Conservation (phyloP, 345 rosid species). For the Aethionema arabicum region DNA sequence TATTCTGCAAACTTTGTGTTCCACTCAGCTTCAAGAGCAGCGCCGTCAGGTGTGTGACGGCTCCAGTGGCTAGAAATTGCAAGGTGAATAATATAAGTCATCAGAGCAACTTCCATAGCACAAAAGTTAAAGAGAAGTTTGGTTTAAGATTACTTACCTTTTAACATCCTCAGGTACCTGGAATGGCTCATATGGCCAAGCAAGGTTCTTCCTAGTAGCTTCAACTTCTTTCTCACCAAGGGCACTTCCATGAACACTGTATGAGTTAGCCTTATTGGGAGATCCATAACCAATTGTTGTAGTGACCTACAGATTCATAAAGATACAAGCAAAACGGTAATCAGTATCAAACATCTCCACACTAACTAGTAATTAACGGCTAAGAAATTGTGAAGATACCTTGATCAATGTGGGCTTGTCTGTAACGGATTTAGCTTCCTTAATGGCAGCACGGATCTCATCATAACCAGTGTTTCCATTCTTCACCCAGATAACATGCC, state of each 20-base stretch:
- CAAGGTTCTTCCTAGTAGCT: constrained; percentile 96
- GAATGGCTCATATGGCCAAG: constrained; percentile 92
- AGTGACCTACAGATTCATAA: constrained; percentile 50
- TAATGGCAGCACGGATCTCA: constrained; percentile 97
- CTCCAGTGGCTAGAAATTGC: constrained; percentile 81
- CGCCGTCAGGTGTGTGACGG: constrained; percentile 71
- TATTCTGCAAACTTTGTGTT: constrained; percentile 77
- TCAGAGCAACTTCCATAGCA: constrained; percentile 10
- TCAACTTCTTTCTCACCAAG: constrained; percentile 98
- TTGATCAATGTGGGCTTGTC: constrained; percentile 91
- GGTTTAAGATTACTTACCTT: constrained; percentile 43
- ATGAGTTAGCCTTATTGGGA: constrained; percentile 93
- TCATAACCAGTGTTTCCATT: constrained; percentile 98
- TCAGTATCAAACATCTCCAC: constrained; percentile 12
- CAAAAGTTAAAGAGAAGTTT: constrained; percentile 11
- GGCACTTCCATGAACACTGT: constrained; percentile 97
- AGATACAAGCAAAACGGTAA: constrained; percentile 15
- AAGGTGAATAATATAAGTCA: constrained; percentile 14
- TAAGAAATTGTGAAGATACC: constrained; percentile 40
- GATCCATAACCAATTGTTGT: constrained; percentile 98
- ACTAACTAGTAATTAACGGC: background rate
- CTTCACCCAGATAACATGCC: constrained; percentile 99
- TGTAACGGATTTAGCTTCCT: constrained; percentile 94
- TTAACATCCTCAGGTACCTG: constrained; percentile 94
- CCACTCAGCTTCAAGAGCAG: constrained; percentile 87